Evolutionary conservation across 2,329 filamentous ascomycete genomes (phyloP).

Genomic region (Pestalotiopsis sp.): DNA sequence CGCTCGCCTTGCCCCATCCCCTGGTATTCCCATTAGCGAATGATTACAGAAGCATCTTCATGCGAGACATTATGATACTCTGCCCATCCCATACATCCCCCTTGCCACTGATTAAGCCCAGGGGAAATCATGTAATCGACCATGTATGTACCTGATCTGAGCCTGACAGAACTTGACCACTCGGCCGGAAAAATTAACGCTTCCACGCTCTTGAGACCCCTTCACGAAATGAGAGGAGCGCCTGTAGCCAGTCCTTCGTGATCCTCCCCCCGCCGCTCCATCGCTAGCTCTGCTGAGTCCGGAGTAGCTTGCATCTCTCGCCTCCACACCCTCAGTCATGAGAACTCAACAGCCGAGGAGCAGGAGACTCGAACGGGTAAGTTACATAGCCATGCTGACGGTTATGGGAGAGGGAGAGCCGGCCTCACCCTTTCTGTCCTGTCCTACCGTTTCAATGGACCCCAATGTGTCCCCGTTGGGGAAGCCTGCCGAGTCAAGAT

Average conservation of each 20-base stretch:
- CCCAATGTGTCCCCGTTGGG: background rate
- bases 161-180: background rate
- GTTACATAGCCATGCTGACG: background rate
- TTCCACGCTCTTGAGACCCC: background rate
- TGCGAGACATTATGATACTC: slow-evolving; percentile 7
- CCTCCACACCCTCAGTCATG: slow-evolving; percentile 7
- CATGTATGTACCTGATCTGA: background rate
- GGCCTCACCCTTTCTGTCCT: slow-evolving; percentile 5
- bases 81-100: background rate
- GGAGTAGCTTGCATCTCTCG: background rate
- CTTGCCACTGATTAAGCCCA: background rate
- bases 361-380: background rate
- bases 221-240: no score
- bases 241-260: background rate
- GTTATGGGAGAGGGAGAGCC: background rate
- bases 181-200: slow-evolving; percentile 8
- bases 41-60: background rate
- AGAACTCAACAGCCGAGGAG: background rate
- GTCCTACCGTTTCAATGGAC: background rate
- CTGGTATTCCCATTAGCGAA: background rate
- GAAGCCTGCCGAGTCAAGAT: background rate
- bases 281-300: background rate
- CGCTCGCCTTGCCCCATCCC: background rate
- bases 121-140: background rate
- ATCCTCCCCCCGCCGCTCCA: background rate